phyloP scores from a whole-genome alignment of 1,139 yeast species.

The Magnusiomyces ingens region DNA sequence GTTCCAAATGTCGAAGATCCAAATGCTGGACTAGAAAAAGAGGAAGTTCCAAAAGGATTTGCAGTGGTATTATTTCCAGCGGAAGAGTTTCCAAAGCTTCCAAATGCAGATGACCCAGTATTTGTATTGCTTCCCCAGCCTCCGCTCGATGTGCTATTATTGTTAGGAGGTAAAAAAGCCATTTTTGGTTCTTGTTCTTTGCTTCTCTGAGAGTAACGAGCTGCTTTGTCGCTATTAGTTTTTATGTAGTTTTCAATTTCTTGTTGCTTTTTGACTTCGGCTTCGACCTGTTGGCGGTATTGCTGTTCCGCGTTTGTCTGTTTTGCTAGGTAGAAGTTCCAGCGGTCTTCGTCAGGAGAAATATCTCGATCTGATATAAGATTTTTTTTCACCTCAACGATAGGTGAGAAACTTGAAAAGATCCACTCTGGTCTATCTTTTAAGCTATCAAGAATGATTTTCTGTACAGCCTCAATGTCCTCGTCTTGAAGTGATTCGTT shows the following conservation, averaged over 20 bases:
- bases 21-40: constrained; percentile 22
- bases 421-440: constrained; percentile 3
- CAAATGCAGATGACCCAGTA: constrained; percentile 12
- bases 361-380: constrained; percentile 48
- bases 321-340: constrained; percentile 42
- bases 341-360: constrained; percentile 51
- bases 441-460: constrained; percentile 5
- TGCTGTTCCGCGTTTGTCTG: constrained; percentile 32
- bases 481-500: constrained; percentile 8
- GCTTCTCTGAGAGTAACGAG: constrained; percentile 37
- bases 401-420: constrained; percentile 10
- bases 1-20: constrained; percentile 22
- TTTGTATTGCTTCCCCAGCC: constrained; percentile 8
- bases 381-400: constrained; percentile 26
- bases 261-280: constrained; percentile 44
- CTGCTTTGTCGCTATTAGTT: constrained; percentile 44
- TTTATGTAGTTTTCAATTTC: constrained; percentile 38
- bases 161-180: constrained; percentile 10
- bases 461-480: constrained; percentile 5
- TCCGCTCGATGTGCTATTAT: constrained; percentile 18
- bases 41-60: constrained; percentile 18
- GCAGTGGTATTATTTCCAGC: constrained; percentile 11
- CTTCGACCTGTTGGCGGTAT: constrained; percentile 24
- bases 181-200: constrained; percentile 6
- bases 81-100: constrained; percentile 11